Evolutionary conservation across 768 basidiomycete species (phyloP), one percentile per base, ranked within the genome.

Genomic region (Hemileccinum impolitum): DNA sequence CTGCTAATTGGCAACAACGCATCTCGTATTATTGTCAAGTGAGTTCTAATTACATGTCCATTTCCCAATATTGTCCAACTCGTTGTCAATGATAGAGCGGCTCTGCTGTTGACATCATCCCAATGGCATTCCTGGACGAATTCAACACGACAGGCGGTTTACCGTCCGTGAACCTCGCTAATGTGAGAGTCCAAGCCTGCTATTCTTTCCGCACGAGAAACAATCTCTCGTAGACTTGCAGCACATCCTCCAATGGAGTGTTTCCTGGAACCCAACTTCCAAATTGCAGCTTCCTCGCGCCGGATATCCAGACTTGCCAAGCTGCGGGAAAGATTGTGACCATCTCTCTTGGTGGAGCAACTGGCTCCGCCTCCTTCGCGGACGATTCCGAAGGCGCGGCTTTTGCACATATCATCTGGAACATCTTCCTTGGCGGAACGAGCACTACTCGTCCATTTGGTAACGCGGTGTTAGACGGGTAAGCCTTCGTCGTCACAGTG

Each of bases 401-500:
- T 1, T 89, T 85, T 63, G 86, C 81, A 0, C 74, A 82, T 34
- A 81, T 76, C 0, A 80, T 90, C 39, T 90, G 87, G 87, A 48
- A 69, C 38, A 50, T 86, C 43, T 87, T 88, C 65, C 70, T 90
- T 17, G 87, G 85, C 23, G 85, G 85, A 13, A 70, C 74, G 3
- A 81, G 78, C 48, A 64, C 60, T 21, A 85, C 79, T 3, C 77
- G 87, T 47, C 88, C 87, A 0, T 90, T 90, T 58, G 88, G 87
- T 32, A 62, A 48, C 48, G 88, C 85, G 8, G 75, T 87, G 45
- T 73, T 90, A 13, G 87, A 89, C 60, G 87, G 87, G 86, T 85
- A 37, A 38, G 61, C 14, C 15, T 55, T 1, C 14, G 14, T 28
- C 15, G 1, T 4, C 28, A 9, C 8, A 8, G 3, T 6, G 11